These are phyloP conservation scores for Colletotrichum shisoi DNA, from an alignment of 2,329 filamentous ascomycete species.

Conservation along the genomic window DNA sequence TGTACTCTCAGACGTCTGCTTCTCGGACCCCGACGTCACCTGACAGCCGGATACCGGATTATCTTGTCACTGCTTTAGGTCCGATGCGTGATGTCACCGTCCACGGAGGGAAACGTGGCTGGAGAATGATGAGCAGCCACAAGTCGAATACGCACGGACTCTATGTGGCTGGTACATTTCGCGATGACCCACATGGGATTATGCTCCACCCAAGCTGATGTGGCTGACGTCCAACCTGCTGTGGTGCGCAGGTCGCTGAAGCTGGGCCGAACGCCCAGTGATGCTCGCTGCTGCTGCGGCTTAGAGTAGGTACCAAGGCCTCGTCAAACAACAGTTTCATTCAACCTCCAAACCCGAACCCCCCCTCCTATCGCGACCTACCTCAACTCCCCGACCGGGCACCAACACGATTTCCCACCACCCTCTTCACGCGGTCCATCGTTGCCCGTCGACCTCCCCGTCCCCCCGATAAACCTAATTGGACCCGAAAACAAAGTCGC, in stretches of 20 bases:
- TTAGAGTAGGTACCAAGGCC: conserved; percentile 21
- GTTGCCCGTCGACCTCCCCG: conserved; percentile 16
- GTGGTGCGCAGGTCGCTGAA: conserved; percentile 11
- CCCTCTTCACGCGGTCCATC: conserved; percentile 20
- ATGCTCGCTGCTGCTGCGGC: conserved; percentile 34
- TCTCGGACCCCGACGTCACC: conserved; percentile 20
- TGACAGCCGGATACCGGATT: conserved; percentile 16
- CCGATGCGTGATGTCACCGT: conserved; percentile 37
- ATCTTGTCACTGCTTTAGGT: conserved; percentile 27
- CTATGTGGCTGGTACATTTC: conserved; percentile 7
- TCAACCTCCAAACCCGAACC: conserved; percentile 22
- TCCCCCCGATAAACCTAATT: conserved; percentile 22
- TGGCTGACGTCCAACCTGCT: conserved; percentile 21
- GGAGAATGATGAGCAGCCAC: conserved; percentile 6
- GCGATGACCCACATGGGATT: background rate
- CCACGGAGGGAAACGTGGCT: conserved; percentile 3
- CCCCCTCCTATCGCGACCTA: conserved; percentile 30
- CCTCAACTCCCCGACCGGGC: conserved; percentile 19
- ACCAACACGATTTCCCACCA: conserved; percentile 6
- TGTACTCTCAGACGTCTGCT: conserved; percentile 26
- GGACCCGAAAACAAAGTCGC: conserved; percentile 35
- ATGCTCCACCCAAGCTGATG: conserved; percentile 3
- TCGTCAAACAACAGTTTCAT: conserved; percentile 38
- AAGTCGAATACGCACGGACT: conserved; percentile 1
- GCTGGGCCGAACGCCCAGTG: conserved; percentile 36